phyloP scores from a whole-genome alignment of 768 basidiomycete genomes.

The Lactarius sp. region DNA sequence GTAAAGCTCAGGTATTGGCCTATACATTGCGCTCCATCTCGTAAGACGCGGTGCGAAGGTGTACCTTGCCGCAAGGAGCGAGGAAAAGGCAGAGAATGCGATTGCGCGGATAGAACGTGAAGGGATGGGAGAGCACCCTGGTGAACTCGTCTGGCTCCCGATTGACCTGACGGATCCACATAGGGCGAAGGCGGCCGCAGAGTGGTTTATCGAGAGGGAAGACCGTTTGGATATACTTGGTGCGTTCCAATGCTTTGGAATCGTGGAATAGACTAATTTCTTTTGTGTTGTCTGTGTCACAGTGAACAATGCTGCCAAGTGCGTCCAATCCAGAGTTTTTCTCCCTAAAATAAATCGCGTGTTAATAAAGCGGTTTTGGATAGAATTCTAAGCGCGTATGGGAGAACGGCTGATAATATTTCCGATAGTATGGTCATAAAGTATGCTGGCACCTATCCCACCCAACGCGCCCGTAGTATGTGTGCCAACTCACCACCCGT shows the following conservation, averaged over 20 bases:
- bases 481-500: not conserved
- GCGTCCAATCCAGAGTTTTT: constrained; percentile 20
- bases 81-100: constrained; percentile 32
- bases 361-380: not conserved
- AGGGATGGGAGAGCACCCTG: constrained; percentile 30
- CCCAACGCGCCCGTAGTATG: not conserved
- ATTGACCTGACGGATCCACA: constrained; percentile 39
- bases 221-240: constrained; percentile 42
- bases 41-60: constrained; percentile 42
- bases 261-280: not conserved
- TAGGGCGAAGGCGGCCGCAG: constrained; percentile 34
- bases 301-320: constrained; percentile 57
- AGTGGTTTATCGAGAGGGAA: constrained; percentile 38
- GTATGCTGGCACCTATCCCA: constrained; percentile 28
- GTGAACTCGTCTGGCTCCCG: constrained; percentile 35
- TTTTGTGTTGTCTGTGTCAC: not conserved
- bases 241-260: constrained; percentile 30
- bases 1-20: constrained; percentile 18
- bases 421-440: constrained; percentile 40
- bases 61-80: constrained; percentile 35
- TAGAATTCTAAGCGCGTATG: constrained; percentile 20
- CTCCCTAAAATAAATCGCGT: not conserved
- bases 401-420: constrained; percentile 19
- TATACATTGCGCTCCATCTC: constrained; percentile 31
- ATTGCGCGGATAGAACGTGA: constrained; percentile 35